phyloP scores from a whole-genome alignment of 768 basidiomycete species.

The Rhodotorula taiwanensis region DNA sequence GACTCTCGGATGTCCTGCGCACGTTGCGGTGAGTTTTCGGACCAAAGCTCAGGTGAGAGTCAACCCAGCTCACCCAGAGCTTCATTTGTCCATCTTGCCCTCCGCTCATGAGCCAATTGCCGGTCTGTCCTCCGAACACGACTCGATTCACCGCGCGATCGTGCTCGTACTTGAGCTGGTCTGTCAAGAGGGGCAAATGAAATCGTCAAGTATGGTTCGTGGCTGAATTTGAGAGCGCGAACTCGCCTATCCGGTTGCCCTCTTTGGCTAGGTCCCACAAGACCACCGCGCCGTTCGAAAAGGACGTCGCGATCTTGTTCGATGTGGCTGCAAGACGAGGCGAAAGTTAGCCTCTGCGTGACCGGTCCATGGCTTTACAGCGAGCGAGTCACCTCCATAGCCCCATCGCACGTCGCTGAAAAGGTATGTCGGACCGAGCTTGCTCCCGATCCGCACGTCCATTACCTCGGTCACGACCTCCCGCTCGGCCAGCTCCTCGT shows the following conservation, averaged over 20 bases:
- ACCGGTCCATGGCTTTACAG: neutral
- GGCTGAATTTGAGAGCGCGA: neutral
- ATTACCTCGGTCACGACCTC: constrained; percentile 21
- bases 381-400: constrained; percentile 21
- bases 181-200: neutral
- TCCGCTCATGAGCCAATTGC: constrained; percentile 34
- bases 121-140: constrained; percentile 34
- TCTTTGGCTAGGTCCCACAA: constrained; percentile 33
- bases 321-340: constrained; percentile 12
- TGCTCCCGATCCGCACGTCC: constrained; percentile 16
- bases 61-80: constrained; percentile 29
- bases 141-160: constrained; percentile 37
- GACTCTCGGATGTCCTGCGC: constrained; percentile 34
- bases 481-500: neutral
- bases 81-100: constrained; percentile 38
- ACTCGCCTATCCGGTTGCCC: constrained; percentile 10
- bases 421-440: constrained; percentile 23
- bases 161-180: constrained; percentile 35
- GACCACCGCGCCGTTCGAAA: constrained; percentile 33
- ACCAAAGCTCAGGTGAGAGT: no score
- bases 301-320: constrained; percentile 34
- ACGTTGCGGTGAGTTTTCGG: no score
- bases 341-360: no score
- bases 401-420: constrained; percentile 35
- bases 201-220: no score